Percentiles rank a stretch among this genome's conserved stretches.
Conservation (phyloP, 2,329 filamentous ascomycete genomes). For the Amylocarpus encephaloides region DNA sequence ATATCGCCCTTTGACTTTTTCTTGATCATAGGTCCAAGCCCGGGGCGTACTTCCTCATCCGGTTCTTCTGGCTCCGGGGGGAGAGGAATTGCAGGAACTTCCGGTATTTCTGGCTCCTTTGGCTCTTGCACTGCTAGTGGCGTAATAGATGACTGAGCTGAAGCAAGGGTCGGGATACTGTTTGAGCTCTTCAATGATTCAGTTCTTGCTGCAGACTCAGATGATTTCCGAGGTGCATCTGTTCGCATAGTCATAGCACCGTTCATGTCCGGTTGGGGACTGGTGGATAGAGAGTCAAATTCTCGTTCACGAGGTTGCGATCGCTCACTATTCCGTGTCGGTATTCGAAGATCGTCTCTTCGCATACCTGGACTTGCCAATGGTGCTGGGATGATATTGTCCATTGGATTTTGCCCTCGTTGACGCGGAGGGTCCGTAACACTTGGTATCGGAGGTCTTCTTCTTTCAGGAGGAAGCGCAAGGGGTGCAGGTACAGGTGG, state of each 20-base stretch:
- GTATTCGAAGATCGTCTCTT: slow-evolving; percentile 30
- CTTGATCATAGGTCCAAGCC: slow-evolving; percentile 86
- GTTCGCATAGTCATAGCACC: slow-evolving; percentile 9
- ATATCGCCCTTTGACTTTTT: slow-evolving; percentile 66
- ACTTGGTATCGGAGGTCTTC: slow-evolving; percentile 30
- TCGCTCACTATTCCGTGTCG: slow-evolving; percentile 31
- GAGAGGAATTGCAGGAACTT: background rate
- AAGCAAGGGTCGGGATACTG: slow-evolving; percentile 3
- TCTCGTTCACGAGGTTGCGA: slow-evolving; percentile 17
- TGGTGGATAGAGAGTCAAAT: slow-evolving; percentile 6
- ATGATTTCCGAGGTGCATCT: slow-evolving; percentile 7
- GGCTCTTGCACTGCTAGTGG: slow-evolving; percentile 6
- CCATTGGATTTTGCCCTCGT: slow-evolving; percentile 19
- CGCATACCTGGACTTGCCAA: slow-evolving; percentile 32
- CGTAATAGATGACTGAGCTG: slow-evolving; percentile 6
- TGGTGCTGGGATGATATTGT: slow-evolving; percentile 33
- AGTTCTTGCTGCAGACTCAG: slow-evolving; percentile 5
- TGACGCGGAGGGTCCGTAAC: slow-evolving; percentile 27
- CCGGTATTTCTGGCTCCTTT: slow-evolving; percentile 3
- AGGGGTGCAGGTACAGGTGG: slow-evolving; percentile 29
- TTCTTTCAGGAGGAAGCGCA: slow-evolving; percentile 28
- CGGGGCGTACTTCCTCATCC: slow-evolving; percentile 51
- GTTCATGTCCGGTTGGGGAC: background rate
- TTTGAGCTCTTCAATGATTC: slow-evolving; percentile 9
- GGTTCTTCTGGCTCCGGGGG: slow-evolving; percentile 13